Percentiles rank a stretch among this genome's conserved stretches.
phyloP scores from a whole-genome alignment of 495 filamentous ascomycete species.

The Pyronema domesticum region DNA sequence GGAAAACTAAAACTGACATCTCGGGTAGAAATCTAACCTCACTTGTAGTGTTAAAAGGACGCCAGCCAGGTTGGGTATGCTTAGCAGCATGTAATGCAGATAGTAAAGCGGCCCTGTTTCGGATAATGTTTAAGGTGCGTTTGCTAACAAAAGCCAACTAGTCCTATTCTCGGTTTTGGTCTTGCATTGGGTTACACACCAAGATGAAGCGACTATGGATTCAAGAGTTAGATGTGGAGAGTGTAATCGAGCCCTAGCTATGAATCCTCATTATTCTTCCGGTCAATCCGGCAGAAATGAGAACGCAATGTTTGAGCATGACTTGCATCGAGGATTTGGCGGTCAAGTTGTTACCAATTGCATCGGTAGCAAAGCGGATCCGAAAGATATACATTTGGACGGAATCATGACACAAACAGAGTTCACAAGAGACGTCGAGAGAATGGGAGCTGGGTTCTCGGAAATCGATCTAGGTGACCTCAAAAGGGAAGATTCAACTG shows the following conservation, averaged over 20 bases:
- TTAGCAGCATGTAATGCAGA: constrained; percentile 23
- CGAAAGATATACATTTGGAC: constrained; percentile 10
- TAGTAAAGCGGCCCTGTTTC: constrained; percentile 9
- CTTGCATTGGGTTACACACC: constrained; percentile 24
- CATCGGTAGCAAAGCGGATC: constrained; percentile 4
- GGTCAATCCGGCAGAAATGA: neutral
- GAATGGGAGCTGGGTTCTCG: neutral
- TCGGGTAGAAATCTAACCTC: constrained; percentile 17
- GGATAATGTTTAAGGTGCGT: neutral
- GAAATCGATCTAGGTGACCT: neutral
- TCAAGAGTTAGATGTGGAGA: constrained; percentile 5
- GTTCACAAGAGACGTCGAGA: constrained; percentile 19
- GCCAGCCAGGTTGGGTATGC: constrained; percentile 24
- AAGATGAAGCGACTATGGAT: constrained; percentile 11
- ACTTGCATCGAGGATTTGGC: neutral
- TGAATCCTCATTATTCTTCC: constrained; percentile 7
- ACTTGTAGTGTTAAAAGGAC: constrained; percentile 17
- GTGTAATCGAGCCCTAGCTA: constrained; percentile 11
- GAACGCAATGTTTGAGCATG: neutral
- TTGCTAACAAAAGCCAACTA: neutral
- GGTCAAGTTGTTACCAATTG: constrained; percentile 18
- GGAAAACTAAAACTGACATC: neutral
- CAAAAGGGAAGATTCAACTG: neutral
- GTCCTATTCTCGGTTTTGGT: constrained; percentile 24
- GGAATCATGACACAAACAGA: constrained; percentile 18